phyloP scores from a whole-genome alignment of 805 yeast genomes.

The Metschnikowia matae region DNA sequence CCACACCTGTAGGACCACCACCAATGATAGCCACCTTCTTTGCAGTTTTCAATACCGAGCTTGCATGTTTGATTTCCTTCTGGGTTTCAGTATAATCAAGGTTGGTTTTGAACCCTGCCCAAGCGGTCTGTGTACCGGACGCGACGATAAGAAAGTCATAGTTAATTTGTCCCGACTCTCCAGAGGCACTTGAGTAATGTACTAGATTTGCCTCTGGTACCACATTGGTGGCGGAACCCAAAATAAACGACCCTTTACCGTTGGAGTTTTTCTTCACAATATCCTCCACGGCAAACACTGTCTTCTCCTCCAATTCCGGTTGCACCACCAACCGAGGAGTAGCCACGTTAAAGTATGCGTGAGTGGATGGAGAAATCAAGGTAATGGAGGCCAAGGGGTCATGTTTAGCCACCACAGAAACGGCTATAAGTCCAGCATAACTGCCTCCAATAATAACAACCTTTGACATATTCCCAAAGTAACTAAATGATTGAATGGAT shows the following conservation, averaged over 20 bases:
- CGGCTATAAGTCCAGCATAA: slow-evolving; percentile 29
- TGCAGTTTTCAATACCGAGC: slow-evolving; percentile 18
- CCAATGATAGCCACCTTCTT: slow-evolving; percentile 35
- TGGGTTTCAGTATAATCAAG: slow-evolving; percentile 15
- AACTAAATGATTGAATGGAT: too few species aligned
- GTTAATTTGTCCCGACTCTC: slow-evolving; percentile 7
- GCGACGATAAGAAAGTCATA: slow-evolving; percentile 37
- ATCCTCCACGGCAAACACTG: slow-evolving; percentile 18
- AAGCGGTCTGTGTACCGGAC: slow-evolving; percentile 25
- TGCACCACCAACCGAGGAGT: slow-evolving; percentile 33
- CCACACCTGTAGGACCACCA: slow-evolving; percentile 39
- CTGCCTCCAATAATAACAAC: slow-evolving; percentile 38
- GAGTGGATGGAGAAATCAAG: slow-evolving; percentile 23
- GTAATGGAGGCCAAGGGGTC: slow-evolving; percentile 16
- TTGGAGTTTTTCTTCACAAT: slow-evolving; percentile 16
- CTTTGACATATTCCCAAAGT: slow-evolving; percentile 5
- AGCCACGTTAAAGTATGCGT: slow-evolving; percentile 24
- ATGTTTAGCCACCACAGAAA: slow-evolving; percentile 16
- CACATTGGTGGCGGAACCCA: slow-evolving; percentile 24
- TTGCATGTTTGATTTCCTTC: slow-evolving; percentile 16
- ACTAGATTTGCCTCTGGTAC: slow-evolving; percentile 24
- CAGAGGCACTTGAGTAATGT: slow-evolving; percentile 6
- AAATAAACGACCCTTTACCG: slow-evolving; percentile 18
- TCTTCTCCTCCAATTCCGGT: slow-evolving; percentile 17
- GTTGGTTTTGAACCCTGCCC: slow-evolving; percentile 26